Conservation (phyloP, 2,329 filamentous ascomycete species). For the Colletotrichum echinochloae region DNA sequence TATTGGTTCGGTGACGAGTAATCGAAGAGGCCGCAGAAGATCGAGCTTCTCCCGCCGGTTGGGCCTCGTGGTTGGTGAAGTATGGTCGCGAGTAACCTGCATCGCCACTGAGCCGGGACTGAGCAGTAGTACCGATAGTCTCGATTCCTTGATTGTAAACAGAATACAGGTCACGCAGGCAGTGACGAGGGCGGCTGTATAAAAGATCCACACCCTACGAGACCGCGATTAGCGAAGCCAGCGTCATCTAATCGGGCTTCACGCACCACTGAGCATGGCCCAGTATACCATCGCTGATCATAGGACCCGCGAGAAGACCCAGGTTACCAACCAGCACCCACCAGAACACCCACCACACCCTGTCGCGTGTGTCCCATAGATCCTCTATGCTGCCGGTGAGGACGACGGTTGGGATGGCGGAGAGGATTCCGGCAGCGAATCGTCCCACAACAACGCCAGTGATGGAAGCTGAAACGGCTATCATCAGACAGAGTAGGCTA, state of each 20-base stretch:
- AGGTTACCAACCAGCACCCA: slow-evolving; percentile 25
- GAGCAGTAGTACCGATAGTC: slow-evolving; percentile 8
- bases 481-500: slow-evolving; percentile 11
- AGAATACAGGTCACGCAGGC: neutral
- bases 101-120: neutral
- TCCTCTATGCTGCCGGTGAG: slow-evolving; percentile 26
- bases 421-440: slow-evolving; percentile 1
- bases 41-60: slow-evolving; percentile 29
- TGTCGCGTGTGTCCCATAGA: slow-evolving; percentile 10
- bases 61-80: no score
- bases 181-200: slow-evolving; percentile 21
- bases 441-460: slow-evolving; percentile 14
- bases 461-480: neutral
- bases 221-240: no score
- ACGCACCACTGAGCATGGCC: neutral
- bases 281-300: slow-evolving; percentile 1
- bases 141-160: slow-evolving; percentile 21
- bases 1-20: slow-evolving; percentile 29
- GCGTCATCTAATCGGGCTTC: neutral
- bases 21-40: slow-evolving; percentile 4
- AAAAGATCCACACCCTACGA: slow-evolving; percentile 18
- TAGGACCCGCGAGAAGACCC: slow-evolving; percentile 2
- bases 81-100: no score
- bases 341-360: slow-evolving; percentile 25
- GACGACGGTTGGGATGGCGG: slow-evolving; percentile 11